Conservation (phyloP, 2,329 filamentous ascomycete species). For the Helotiales sp. region DNA sequence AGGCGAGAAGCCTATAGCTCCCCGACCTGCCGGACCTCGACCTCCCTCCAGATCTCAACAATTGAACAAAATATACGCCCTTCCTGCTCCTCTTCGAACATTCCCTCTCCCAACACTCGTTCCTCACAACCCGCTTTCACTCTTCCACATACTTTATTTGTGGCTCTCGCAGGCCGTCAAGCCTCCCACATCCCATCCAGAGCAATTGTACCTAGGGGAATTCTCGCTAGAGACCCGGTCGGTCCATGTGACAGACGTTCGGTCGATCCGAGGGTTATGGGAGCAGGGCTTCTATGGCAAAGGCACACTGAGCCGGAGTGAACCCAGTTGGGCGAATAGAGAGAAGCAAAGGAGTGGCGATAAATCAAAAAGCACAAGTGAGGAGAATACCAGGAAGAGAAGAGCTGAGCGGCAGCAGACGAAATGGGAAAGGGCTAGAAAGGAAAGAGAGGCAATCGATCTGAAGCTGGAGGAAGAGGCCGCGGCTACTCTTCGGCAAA, state of each 20-base stretch:
- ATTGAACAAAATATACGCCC: slow-evolving; percentile 74
- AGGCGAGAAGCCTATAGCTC: slow-evolving; percentile 3
- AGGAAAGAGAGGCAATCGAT: slow-evolving; percentile 82
- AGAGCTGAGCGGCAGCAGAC: slow-evolving; percentile 78
- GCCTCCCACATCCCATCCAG: slow-evolving; percentile 63
- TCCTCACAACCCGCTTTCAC: slow-evolving; percentile 86
- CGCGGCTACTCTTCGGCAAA: slow-evolving; percentile 3
- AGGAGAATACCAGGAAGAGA: slow-evolving; percentile 75
- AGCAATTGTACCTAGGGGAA: slow-evolving; percentile 66
- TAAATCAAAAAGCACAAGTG: slow-evolving; percentile 69
- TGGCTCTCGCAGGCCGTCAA: slow-evolving; percentile 73
- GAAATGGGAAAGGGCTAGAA: slow-evolving; percentile 89
- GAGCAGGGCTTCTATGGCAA: slow-evolving; percentile 98
- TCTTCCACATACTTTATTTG: slow-evolving; percentile 76
- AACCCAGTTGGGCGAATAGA: slow-evolving; percentile 87
- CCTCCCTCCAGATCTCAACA: slow-evolving; percentile 40
- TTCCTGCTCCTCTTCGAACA: slow-evolving; percentile 76
- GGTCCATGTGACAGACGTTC: slow-evolving; percentile 77
- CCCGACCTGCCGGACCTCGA: slow-evolving; percentile 16
- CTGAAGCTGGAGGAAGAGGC: slow-evolving; percentile 61
- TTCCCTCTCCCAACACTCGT: slow-evolving; percentile 87
- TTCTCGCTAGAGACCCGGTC: slow-evolving; percentile 83
- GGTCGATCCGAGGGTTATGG: slow-evolving; percentile 81
- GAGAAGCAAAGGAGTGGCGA: slow-evolving; percentile 73
- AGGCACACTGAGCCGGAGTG: slow-evolving; percentile 87